Conservation (phyloP, 176 grass and related monocot genomes). For the Juncus effusus region DNA sequence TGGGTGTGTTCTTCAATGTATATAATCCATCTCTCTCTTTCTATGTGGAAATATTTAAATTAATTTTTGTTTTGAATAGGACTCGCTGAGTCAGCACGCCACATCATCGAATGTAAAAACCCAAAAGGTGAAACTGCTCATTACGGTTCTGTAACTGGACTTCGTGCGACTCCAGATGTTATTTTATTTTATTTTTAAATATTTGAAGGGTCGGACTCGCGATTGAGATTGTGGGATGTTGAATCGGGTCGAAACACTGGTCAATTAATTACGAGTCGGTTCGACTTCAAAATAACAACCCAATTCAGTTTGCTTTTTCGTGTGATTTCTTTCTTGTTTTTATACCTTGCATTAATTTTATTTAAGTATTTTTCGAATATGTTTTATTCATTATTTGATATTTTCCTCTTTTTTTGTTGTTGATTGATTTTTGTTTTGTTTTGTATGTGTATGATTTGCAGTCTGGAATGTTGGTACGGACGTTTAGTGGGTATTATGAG, state of each 20-base stretch:
- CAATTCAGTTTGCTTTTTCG: conserved; percentile 66
- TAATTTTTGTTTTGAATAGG: too few species aligned
- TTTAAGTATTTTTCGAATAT: too few species aligned
- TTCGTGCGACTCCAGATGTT: conserved; percentile 69
- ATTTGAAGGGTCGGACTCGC: conserved; percentile 73
- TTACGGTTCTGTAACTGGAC: conserved; percentile 91
- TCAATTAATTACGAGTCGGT: conserved; percentile 80
- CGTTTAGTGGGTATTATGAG: conserved; percentile 82
- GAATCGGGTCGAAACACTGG: conserved; percentile 73
- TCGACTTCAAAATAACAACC: conserved; percentile 67
- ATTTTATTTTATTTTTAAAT: background rate
- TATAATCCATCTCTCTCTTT: too few species aligned
- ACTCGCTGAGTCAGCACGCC: too few species aligned
- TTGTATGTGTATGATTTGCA: conserved; percentile 67
- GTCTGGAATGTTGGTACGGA: conserved; percentile 54
- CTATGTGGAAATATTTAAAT: too few species aligned
- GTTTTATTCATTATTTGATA: too few species aligned
- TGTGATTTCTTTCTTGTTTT: conserved; percentile 71
- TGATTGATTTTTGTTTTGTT: background rate
- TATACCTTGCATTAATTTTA: conserved; percentile 52
- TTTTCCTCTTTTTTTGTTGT: too few species aligned
- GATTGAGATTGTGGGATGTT: conserved; percentile 87
- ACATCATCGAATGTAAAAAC: too few species aligned
- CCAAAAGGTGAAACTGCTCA: conserved; percentile 49
- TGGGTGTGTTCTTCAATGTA: too few species aligned